Base-by-base conservation (phyloP, 2,329 filamentous ascomycete genomes). In the Fusarium liriodendri region DNA sequence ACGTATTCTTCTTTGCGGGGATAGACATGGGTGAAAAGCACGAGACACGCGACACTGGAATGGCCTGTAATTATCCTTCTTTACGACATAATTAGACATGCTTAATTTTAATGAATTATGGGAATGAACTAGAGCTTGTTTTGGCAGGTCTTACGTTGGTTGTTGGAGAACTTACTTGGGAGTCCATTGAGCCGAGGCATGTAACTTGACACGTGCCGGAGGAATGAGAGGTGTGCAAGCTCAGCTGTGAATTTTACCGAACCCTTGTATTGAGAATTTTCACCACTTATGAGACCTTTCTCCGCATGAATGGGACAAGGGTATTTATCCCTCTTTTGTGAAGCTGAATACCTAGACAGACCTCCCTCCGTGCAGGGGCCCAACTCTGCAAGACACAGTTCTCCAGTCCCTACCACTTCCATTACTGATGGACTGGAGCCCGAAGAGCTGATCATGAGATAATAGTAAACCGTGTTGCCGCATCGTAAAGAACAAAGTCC, bases 1-100 rank as follows among this genome's bases (percentile, higher is more conserved):
- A 74, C 69, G 10, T 84, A 82, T 55, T 70, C 75, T 27, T 45
- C 70, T 22, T 65, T 66, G 62, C 67, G 72, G 25, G 65, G 67
- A n/a, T 74, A 70, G 29, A 29, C 3, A 35, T 32, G 27, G 33
- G 16, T 45, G 54, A 25, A 61, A 71, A 11, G 55, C 37, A 72
- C 33, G 60, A 72, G 64, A 60, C 52, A 74, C 38, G 60, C 71
- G 47, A 33, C 18, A 65, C 35, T 47, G 64, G 25, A 37, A 59
- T 59, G 64, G 65, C 29, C 29, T 59, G 29, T 47, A 55, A 50
- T 63, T 74, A 74, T 55, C 27, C n/a, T 73, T 73, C 71, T 72
- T 62, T 45, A 60, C 16, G 14, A 52, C 59, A 32, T 45, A 60
- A 72, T 73, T 67, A 69, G 68, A 58, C 61, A 54, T 65, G 55